Evolutionary conservation across 2,329 filamentous ascomycete species (phyloP).

Genomic region (Xylariaceae sp.): DNA sequence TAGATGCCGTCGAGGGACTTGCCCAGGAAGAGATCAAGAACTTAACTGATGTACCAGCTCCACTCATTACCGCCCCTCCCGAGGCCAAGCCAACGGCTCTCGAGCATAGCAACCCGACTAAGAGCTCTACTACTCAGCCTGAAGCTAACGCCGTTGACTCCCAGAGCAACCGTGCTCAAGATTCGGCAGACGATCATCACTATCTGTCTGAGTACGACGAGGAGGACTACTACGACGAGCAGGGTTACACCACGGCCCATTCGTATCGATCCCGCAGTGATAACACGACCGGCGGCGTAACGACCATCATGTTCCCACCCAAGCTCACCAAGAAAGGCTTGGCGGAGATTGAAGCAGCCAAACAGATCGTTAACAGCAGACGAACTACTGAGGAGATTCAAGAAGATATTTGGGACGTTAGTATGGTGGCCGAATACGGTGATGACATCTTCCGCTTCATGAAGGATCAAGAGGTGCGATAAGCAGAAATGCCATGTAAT

Average conservation of each 20-base stretch:
- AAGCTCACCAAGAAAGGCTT: constrained; percentile 70
- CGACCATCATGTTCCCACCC: constrained; percentile 70
- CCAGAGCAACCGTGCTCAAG: constrained; percentile 1
- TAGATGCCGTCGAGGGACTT: constrained; percentile 54
- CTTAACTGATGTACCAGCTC: constrained; percentile 7
- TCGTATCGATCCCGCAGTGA: constrained; percentile 77
- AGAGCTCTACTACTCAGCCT: constrained; percentile 3
- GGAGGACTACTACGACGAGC: constrained; percentile 68
- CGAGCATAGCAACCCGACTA: background rate
- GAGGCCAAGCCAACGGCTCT: constrained; percentile 1
- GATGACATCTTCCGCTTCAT: constrained; percentile 97
- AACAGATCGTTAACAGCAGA: constrained; percentile 68
- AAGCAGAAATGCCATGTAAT: background rate
- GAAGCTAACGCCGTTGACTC: constrained; percentile 10
- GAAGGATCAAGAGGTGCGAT: constrained; percentile 79
- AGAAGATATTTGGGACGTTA: constrained; percentile 90
- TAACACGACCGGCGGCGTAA: constrained; percentile 57
- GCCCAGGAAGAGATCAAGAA: constrained; percentile 25
- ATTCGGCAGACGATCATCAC: constrained; percentile 46
- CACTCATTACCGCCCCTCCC: constrained; percentile 1
- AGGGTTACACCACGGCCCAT: constrained; percentile 78
- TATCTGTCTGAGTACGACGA: constrained; percentile 69
- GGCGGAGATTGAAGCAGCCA: constrained; percentile 73
- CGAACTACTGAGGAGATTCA: constrained; percentile 77
- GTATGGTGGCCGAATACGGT: constrained; percentile 96